A percentile compares a stretch with the other conserved stretches of the same genome.
These are phyloP conservation scores for Spirogloea muscicola DNA, from an alignment of 139 green algal species.

Conservation along the genomic window DNA sequence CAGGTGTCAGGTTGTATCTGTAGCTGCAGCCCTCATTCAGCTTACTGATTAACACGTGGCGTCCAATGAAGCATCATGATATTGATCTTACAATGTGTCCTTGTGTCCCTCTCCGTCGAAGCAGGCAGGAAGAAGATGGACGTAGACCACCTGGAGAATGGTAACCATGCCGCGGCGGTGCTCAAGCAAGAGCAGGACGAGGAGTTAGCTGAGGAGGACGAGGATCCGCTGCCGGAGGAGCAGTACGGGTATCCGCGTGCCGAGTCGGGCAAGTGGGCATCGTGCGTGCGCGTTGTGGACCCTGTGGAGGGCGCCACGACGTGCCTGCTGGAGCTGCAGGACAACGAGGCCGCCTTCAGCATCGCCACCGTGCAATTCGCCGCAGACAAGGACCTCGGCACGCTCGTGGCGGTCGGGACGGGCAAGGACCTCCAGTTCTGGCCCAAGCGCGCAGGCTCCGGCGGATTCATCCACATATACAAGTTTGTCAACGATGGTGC, in stretches of 20 bases:
- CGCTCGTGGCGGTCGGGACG: constrained; percentile 78
- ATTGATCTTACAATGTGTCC: too few relatives aligned
- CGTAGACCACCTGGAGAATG: neutral
- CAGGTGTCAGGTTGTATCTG: too few relatives aligned
- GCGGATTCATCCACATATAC: constrained; percentile 76
- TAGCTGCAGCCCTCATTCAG: too few relatives aligned
- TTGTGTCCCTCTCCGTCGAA: too few relatives aligned
- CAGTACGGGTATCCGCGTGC: constrained; percentile 68
- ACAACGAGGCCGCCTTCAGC: constrained; percentile 77
- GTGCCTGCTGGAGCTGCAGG: constrained; percentile 74
- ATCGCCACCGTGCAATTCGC: constrained; percentile 72
- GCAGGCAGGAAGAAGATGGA: neutral
- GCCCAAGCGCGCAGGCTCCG: constrained; percentile 65
- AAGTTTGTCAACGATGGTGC: constrained; percentile 51
- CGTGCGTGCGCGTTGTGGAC: constrained; percentile 84
- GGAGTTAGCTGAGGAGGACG: constrained; percentile 50
- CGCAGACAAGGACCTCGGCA: neutral
- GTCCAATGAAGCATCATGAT: too few relatives aligned
- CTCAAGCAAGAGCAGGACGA: constrained; percentile 34
- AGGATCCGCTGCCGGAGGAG: constrained; percentile 48
- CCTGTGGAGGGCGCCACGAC: constrained; percentile 53
- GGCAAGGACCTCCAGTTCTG: constrained; percentile 77
- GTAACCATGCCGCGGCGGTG: neutral
- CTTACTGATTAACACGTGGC: too few relatives aligned
- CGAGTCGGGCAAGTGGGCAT: constrained; percentile 75